Percentiles rank a stretch among this genome's conserved stretches.
Conservation (phyloP, 164 flowering plant species). For the Berberis thunbergii region DNA sequence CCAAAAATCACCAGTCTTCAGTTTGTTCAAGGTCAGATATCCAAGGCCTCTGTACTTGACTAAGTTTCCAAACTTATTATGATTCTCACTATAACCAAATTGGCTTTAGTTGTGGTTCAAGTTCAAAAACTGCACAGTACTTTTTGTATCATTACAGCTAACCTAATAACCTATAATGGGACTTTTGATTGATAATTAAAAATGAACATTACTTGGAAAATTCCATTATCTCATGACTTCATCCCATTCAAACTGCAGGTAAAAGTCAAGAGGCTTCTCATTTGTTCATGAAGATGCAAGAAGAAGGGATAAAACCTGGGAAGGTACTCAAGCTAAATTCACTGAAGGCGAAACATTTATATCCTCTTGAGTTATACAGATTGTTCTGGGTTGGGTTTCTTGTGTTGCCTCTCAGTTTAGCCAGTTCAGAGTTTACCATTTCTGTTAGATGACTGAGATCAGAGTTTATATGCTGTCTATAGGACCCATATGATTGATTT, state of each 20-base stretch:
- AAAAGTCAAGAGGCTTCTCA: conserved; percentile 52
- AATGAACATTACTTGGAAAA: background rate
- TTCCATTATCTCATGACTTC: background rate
- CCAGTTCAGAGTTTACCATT: background rate
- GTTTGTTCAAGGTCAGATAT: too few relatives aligned
- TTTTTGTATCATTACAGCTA: too few relatives aligned
- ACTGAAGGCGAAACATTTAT: background rate
- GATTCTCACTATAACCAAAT: too few relatives aligned
- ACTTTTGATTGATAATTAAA: too few relatives aligned
- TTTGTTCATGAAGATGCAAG: conserved; percentile 62
- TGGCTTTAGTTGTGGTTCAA: too few relatives aligned
- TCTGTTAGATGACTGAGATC: too few relatives aligned
- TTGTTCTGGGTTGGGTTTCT: background rate
- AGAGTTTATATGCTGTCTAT: too few relatives aligned
- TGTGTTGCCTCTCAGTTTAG: background rate
- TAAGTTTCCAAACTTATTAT: too few relatives aligned
- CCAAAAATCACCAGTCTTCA: too few relatives aligned
- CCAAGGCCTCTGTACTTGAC: too few relatives aligned
- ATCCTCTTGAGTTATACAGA: background rate
- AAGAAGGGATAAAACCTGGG: conserved; percentile 77
- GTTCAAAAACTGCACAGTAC: too few relatives aligned
- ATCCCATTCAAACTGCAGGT: conserved; percentile 33
- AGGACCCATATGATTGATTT: too few relatives aligned
- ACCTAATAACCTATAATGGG: background rate
- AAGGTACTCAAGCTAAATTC: conserved; percentile 33